Base-by-base conservation (phyloP, 2,329 filamentous ascomycete species). In the Diaporthe vexans region DNA sequence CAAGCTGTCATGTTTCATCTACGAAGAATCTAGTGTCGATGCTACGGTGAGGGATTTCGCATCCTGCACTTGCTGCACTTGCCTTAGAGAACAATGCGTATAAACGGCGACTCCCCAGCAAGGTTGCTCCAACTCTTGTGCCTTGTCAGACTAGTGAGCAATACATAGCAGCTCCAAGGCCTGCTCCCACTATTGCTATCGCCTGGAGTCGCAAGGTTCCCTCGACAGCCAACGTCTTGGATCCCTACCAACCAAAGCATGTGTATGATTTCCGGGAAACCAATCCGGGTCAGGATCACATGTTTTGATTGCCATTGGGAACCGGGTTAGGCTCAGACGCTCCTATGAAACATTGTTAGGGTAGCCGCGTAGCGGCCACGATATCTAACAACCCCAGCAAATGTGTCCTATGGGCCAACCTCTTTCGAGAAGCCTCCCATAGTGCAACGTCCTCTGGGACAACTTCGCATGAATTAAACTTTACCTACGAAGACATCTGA, bases 1-100 rank as follows among this genome's bases (percentile, higher is more conserved):
- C 11, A 13, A 67, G 61, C 61, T 67, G 61, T 51, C 61, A 67
- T 52, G 61, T 67, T 67, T 67, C 46, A 51, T 52, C 46, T 17
- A 33, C 61, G 19, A 24, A 0, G 26, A 67, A 35, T 33, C 13
- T 35, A 15, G 61, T 19, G 26, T 29, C 15, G 29, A 51, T 52
- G 61, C 21, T 51, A 21, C 61, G n/a, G 21, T 21, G 19, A 35
- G 10, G 21, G 59, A n/a, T 51, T 24, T 24, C 33, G 40, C 59
- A 48, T 26, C 10, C 15, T 65, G 19, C 19, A 9, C 19, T 65
- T 51, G 59, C 59, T 33, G 40, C 19, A 1, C 19, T 33, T 19
- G 21, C 9, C 19, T 29, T 10, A 51, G 40, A 48, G 21, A 19
- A 10, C 15, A 43, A 33, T 43, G 1, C 8, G 13, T 1, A 43